Percentiles rank a stretch among this genome's conserved stretches.
These are phyloP conservation scores for Theileria luwenshuni DNA, from an alignment of 169 alveolate species.

Conservation along the genomic window DNA sequence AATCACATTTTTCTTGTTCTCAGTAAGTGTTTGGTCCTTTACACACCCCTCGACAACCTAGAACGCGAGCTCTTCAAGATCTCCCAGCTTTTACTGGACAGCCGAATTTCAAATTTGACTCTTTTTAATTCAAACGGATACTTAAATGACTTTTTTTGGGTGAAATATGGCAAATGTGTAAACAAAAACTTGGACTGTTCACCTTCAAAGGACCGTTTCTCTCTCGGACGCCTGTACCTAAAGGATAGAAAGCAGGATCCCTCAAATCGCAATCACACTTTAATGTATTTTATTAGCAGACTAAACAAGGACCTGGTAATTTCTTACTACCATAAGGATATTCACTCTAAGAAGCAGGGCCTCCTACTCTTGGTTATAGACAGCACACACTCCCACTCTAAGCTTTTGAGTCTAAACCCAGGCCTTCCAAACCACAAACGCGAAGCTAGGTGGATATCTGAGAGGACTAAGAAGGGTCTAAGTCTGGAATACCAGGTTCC, in stretches of 20 bases:
- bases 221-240: neutral
- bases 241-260: neutral
- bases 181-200: neutral
- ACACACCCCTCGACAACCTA: constrained; percentile 25
- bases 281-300: constrained; percentile 19
- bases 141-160: constrained; percentile 18
- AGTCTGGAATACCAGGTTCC: constrained; percentile 40
- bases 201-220: neutral
- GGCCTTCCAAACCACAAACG: neutral
- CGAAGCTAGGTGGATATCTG: constrained; percentile 6
- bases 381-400: constrained; percentile 39
- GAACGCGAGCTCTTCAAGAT: constrained; percentile 33
- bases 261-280: neutral
- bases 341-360: constrained; percentile 14
- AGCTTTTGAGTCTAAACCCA: constrained; percentile 1
- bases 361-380: constrained; percentile 30
- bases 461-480: neutral
- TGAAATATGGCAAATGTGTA: constrained; percentile 25
- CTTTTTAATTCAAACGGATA: constrained; percentile 43
- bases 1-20: constrained; percentile 41
- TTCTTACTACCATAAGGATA: constrained; percentile 14
- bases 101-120: constrained; percentile 29
- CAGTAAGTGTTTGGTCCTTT: constrained; percentile 27
- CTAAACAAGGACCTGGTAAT: constrained; percentile 3
- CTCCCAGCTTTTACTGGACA: constrained; percentile 20